Base-by-base conservation (phyloP, 1,284 basidiomycete genomes). In the Rhizopogon parksii region DNA sequence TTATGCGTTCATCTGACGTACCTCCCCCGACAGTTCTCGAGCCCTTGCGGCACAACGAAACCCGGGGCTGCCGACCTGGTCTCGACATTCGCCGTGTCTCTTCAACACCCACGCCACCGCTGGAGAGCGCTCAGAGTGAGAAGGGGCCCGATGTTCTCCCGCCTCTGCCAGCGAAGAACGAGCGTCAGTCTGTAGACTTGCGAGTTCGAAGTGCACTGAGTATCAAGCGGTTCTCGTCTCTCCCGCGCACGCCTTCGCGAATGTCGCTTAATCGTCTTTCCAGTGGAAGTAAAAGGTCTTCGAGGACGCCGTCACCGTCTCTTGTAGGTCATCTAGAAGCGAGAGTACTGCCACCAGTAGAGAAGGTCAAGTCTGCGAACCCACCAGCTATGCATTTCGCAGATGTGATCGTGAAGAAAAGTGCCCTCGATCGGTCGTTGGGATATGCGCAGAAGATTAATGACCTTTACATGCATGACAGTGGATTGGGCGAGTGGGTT, bases 381-480 rank as follows among this genome's bases (percentile, higher is more conserved):
- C 90, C 91, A 0, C 69, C 81, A 19, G 87, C 90, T 4, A 83
- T 94, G 81, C 74, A 79, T 55, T 89, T 78, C 59, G 73, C 76
- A 17, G 88, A 94, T 61, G 76, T 95, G 9, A 68, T 78, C 50
- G 58, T 61, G 9, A 75, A 79, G 66, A 80, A 77, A 60, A 83
- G 75, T 27, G 60, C 87, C 0, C 64, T 82, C 3, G 93, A 95
- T 61, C 76, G 92, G 36, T 88, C 88, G 45, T 66, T 74, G 27
- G 80, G 82, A 40, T 96, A 95, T 62, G 87, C 88, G 6, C 70
- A 73, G 55, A 92, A 91, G 68, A 88, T 95, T 57, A 91, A 91
- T 61, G 90, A 93, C 60, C 68, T 95, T 17, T 78, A 82, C 43
- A 71, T 75, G 53, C 82, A 82, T 57, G 89, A 94, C 62, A 87